Conservation (phyloP, 495 filamentous ascomycete species). For the Rusavskia elegans region DNA sequence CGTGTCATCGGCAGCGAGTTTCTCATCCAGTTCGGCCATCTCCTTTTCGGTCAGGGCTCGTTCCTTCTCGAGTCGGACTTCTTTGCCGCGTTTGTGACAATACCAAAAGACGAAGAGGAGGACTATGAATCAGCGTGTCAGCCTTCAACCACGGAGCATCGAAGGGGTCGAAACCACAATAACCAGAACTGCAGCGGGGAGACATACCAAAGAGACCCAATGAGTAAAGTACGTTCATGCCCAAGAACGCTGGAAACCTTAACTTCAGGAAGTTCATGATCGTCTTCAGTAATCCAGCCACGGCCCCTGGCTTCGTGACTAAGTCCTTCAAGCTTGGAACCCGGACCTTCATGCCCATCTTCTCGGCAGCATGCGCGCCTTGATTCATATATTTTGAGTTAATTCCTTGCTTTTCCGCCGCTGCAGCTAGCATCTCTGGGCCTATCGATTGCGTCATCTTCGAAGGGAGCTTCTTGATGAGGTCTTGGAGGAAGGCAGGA, state of each 20-base stretch:
- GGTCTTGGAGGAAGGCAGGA: conserved; percentile 68
- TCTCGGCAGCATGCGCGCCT: conserved; percentile 28
- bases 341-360: conserved; percentile 31
- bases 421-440: conserved; percentile 65
- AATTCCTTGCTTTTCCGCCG: conserved; percentile 51
- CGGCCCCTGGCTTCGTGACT: conserved; percentile 70
- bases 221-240: conserved; percentile 74
- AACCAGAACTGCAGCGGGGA: background rate
- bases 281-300: conserved; percentile 64
- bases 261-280: conserved; percentile 74
- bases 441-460: conserved; percentile 60
- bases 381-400: conserved; percentile 36
- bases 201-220: conserved; percentile 66
- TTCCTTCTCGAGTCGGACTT: conserved; percentile 65
- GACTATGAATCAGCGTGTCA: conserved; percentile 28
- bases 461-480: conserved; percentile 70
- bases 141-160: too few relatives aligned
- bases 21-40: conserved; percentile 28
- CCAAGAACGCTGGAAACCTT: conserved; percentile 71
- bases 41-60: conserved; percentile 35
- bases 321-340: conserved; percentile 58
- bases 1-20: conserved; percentile 5
- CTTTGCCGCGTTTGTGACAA: conserved; percentile 82
- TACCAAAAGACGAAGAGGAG: conserved; percentile 92
- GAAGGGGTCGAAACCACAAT: too few relatives aligned